Evolutionary conservation across 2,329 filamentous ascomycete genomes (phyloP), one percentile per base, ranked within the genome.

Genomic region (Colletotrichum graminicola): DNA sequence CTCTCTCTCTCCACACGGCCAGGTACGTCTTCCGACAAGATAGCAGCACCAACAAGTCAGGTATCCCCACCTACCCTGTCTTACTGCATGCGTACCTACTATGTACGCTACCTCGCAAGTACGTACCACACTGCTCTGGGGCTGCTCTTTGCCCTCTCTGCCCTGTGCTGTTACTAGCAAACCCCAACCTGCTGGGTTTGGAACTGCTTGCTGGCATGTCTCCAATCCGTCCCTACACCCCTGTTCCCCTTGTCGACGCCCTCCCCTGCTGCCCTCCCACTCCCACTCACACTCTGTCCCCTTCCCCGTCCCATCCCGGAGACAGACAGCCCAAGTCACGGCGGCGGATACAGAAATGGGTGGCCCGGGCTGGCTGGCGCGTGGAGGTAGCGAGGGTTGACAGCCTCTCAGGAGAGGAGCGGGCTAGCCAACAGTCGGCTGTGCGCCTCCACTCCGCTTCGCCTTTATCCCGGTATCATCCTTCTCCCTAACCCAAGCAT

Each of bases 391-490:
- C 52, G 66, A 72, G 54, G 61, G 66, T 70, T 61, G 69, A 60
- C 69, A 72, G 65, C 66, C 69, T 64, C 66, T 72, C 45, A 70
- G 67, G 34, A 56, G 62, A 66, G 55, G 63, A 69, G 60, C 69
- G 45, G 57, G 60, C 70, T 72, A 69, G 66, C 70, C 66, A 72
- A 72, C 70, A 72, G 66, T 72, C 70, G 66, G 70, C 66, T 70
- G 60, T 70, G 70, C 66, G 66, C 70, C 66, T 70, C 70, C 55
- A 60, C 70, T 72, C 66, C 70, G 70, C 70, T 72, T 70, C 49
- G 70, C 70, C 70, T 72, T 72, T 72, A 72, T 72, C 70, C 70
- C 70, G 66, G 70, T 70, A 72, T 72, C 70, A 72, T 71, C 70
- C 70, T 72, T 56, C 66, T 72, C 61, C 66, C 70, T 66, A 54